Percentiles rank a stretch among this genome's conserved stretches.
These are phyloP conservation scores for Cladophialophora immunda DNA, from an alignment of 2,329 filamentous ascomycete species.

Conservation along the genomic window DNA sequence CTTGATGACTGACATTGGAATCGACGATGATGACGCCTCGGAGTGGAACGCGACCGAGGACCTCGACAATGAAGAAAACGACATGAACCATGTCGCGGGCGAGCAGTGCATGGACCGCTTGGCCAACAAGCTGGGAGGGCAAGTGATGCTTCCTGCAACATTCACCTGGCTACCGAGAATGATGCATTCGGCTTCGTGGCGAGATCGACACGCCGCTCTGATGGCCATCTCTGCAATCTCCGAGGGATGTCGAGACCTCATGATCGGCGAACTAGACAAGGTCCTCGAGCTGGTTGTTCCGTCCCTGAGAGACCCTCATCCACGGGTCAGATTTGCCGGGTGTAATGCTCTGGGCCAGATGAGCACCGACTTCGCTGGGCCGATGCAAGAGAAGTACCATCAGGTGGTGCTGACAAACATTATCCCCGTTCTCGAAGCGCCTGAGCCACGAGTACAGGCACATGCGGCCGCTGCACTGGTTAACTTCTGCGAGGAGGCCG, in stretches of 20 bases:
- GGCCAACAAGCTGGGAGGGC: constrained; percentile 95
- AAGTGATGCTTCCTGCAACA: constrained; percentile 88
- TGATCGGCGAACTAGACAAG: constrained; percentile 93
- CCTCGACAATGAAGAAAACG: constrained; percentile 93
- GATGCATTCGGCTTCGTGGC: constrained; percentile 95
- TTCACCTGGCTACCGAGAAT: constrained; percentile 97
- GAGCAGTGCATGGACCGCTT: constrained; percentile 98
- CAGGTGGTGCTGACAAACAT: constrained; percentile 86
- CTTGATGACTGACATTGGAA: constrained; percentile 95
- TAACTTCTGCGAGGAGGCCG: constrained; percentile 98
- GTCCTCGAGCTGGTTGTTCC: constrained; percentile 95
- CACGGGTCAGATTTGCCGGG: constrained; percentile 94
- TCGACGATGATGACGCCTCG: constrained; percentile 90
- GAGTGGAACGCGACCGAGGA: constrained; percentile 96
- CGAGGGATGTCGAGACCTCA: constrained; percentile 93
- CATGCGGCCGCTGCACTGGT: constrained; percentile 97
- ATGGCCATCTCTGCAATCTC: constrained; percentile 99
- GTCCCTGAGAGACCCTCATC: constrained; percentile 86
- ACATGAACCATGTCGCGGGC: constrained; percentile 95
- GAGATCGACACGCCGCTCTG: constrained; percentile 91
- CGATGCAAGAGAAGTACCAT: constrained; percentile 97
- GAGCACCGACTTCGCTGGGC: constrained; percentile 98
- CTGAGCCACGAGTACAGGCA: constrained; percentile 92
- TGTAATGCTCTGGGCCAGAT: constrained; percentile 99
- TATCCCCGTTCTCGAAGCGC: constrained; percentile 87